Evolutionary conservation across 352 stramenopile species (phyloP), one percentile per base, ranked within the genome.

Genomic region (Phytophthora melonis): DNA sequence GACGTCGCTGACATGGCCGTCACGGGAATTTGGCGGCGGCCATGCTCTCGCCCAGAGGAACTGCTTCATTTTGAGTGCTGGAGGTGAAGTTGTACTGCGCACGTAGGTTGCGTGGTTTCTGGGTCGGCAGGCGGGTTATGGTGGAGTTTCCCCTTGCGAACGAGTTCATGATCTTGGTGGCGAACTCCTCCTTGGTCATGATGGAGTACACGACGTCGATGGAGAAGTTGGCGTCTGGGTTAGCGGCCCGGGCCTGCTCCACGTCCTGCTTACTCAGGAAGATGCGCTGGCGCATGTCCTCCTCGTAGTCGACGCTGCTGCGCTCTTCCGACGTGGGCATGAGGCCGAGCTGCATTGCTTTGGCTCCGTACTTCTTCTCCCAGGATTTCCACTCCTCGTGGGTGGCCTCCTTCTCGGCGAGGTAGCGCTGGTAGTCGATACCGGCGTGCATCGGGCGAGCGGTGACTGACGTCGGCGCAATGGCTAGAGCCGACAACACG

Each of bases 11-110:
- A 63, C 39, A 63, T 53, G 21, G 57, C 39, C 30, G 95, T 27
- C 94, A 94, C 23, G 14, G 5, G 27, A 43, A 25, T n/a, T 58
- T 18, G 13, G 62, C 83, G 81, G 79, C 94, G 98, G 27, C 92
- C 93, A 23, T 89, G 16, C 58, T 65, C n/a, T 65, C 39, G 13
- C 58, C 58, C 19, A 52, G 57, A 34, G 39, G 5, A 34, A 34
- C 30, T 34, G 30, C 30, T 34, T 34, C 30, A 9, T 34, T 34
- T 8, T 34, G 5, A 34, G 43, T 9, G 43, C 30, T 65, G 32
- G 30, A 59, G 30, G 18, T 43, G 50, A 68, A 54, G 39, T 62
- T 53, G 27, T 49, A 60, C 55, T 75, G 45, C 9, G 32, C 7
- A 4, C 67, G 68, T 5, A 75, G 68, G 13, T 49, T 49, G 41